A percentile compares a stretch with the other conserved stretches of the same genome.
Evolutionary conservation across 345 rosid species (phyloP).

Genomic region (Citrus sinensis): DNA sequence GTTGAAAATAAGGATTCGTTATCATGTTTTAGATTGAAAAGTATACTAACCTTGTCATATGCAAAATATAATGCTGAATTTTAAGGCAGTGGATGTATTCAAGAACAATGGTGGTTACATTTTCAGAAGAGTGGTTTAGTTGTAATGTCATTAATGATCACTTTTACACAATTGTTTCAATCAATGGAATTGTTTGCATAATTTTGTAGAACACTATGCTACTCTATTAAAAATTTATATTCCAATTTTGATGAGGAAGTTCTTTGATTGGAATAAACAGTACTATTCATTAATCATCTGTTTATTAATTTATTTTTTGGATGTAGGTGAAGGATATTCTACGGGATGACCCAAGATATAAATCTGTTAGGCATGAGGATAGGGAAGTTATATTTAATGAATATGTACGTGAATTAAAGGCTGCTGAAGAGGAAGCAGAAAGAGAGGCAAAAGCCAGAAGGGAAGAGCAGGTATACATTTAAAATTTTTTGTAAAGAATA

Average conservation of each 20-base stretch:
- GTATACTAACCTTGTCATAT: background rate
- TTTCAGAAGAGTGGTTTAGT: background rate
- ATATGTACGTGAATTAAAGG: constrained; percentile 71
- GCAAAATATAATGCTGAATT: background rate
- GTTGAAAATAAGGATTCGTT: background rate
- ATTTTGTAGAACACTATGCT: background rate
- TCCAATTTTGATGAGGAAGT: background rate
- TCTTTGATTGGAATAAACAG: background rate
- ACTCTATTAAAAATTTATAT: background rate
- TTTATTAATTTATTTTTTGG: background rate
- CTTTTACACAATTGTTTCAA: background rate
- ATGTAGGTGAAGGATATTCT: constrained; percentile 79
- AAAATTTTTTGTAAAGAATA: background rate
- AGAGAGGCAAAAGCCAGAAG: constrained; percentile 61
- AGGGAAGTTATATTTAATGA: constrained; percentile 80
- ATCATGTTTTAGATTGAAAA: background rate
- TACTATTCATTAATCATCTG: background rate
- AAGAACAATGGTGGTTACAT: background rate
- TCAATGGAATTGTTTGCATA: background rate
- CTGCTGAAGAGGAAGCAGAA: constrained; percentile 59
- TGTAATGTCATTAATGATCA: background rate
- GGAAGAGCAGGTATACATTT: constrained; percentile 70
- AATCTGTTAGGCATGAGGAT: constrained; percentile 69
- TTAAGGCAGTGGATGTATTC: background rate
- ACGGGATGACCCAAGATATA: constrained; percentile 85